Base-by-base conservation (phyloP, 2,329 filamentous ascomycete species). In the Aspergillus novofumigatus region DNA sequence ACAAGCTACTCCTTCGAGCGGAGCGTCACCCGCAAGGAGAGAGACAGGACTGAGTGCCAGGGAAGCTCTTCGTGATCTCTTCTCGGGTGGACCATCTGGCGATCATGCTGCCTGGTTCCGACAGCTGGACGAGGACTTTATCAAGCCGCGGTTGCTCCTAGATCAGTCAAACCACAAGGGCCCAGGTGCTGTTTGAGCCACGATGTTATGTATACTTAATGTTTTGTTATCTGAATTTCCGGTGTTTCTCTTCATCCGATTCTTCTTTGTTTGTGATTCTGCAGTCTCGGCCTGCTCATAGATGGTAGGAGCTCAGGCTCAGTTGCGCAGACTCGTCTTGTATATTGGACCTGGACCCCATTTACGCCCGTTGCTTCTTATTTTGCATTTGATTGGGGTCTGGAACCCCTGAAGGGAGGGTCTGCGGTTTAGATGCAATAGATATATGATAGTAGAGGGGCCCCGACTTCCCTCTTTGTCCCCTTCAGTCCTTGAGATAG, bases 81-180 rank as follows among this genome's bases (percentile, higher is more conserved):
- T 96, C 64, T 90, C 83, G 26, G 85, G 86, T 1, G 83, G 89
- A 17, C 68, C 72, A 3, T 84, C 89, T 0, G 91, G 96, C 52
- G 94, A 99, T 72, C 92, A 95, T 48, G 89, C 90, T 9, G 91
- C 89, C 49, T 85, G 95, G 77, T 96, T 99, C 74, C 87, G 87
- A 64, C 92, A 96, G 75, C 79, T 99, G 59, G 94, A 99, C 72
- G 94, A 99, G 74, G 91, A 92, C 59, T 97, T 92, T 72, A 92
- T 97, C 75, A 97, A 97, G 80, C 93, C 93, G 20, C 90, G 88
- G 70, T 77, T 97, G 55, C 75, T 97, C 62, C 82, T 97, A 21
- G 92, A 97, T 75, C 89, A 88, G 49, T 75, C 74, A 26, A 73
- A 74, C 41, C 72, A 76, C 58, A 76, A 76, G 59, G 75, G 74